Percentiles rank a stretch among this genome's conserved stretches.
These are phyloP conservation scores for Gossypium mustelinum DNA, from an alignment of 345 rosid species.

Conservation along the genomic window DNA sequence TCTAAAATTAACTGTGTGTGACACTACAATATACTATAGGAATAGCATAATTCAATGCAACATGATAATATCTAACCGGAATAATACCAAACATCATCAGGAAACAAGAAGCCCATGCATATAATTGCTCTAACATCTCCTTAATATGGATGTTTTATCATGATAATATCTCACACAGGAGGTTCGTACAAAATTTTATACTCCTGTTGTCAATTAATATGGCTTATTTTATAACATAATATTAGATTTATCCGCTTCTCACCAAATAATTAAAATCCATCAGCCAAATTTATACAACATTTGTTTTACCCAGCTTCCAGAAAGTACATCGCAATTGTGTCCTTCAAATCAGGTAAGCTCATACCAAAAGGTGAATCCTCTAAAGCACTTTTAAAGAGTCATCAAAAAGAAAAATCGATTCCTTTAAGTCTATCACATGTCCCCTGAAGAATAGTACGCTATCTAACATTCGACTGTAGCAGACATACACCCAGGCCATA, in stretches of 20 bases:
- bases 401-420: not conserved
- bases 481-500: not conserved
- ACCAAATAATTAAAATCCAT: conserved; percentile 1
- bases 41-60: not conserved
- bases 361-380: not conserved
- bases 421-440: not conserved
- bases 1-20: no score
- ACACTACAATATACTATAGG: not conserved
- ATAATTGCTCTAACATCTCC: not conserved
- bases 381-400: not conserved
- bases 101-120: not conserved
- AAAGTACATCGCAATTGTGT: not conserved
- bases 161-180: not conserved
- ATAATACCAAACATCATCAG: conserved; percentile 1
- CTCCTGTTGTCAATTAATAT: not conserved
- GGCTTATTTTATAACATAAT: not conserved
- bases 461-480: not conserved
- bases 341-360: not conserved
- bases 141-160: no score
- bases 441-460: not conserved
- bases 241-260: not conserved
- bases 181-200: not conserved
- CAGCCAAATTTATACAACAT: not conserved
- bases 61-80: not conserved
- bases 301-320: not conserved